phyloP scores from a whole-genome alignment of 2,329 filamentous ascomycete species.

The Coniochaeta sp. region DNA sequence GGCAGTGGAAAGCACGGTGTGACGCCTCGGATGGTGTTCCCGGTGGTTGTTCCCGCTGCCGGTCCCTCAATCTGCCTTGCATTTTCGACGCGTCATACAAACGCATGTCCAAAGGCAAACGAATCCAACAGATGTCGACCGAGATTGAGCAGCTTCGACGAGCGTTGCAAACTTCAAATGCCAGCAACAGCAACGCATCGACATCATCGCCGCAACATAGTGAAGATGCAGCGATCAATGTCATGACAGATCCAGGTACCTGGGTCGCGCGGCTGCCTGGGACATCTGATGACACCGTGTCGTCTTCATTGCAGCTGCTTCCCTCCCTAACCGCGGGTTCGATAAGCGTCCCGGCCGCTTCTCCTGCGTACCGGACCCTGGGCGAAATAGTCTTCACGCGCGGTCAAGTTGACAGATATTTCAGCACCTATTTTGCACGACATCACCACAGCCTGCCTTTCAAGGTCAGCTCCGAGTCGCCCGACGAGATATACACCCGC shows the following conservation, averaged over 20 bases:
- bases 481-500: not conserved
- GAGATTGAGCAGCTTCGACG: conserved; percentile 2
- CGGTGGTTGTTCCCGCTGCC: not conserved
- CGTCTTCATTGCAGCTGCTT: not conserved
- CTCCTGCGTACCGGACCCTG: not conserved
- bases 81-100: conserved; percentile 1
- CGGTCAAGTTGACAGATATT: not conserved
- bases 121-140: not conserved
- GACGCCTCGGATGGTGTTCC: not conserved
- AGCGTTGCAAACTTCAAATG: not conserved
- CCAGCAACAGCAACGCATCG: conserved; percentile 1
- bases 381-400: not conserved
- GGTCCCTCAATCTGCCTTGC: not conserved
- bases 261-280: not conserved
- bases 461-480: conserved; percentile 2
- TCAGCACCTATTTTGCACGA: not conserved
- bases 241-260: not conserved
- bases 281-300: not conserved
- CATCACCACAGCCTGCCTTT: not conserved
- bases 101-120: not conserved
- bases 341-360: not conserved
- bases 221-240: not conserved
- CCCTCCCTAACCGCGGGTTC: not conserved
- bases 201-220: not conserved
- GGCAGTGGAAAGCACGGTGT: conserved; percentile 2